phyloP scores from a whole-genome alignment of 352 stramenopile species.

The Saprolegnia diclina region DNA sequence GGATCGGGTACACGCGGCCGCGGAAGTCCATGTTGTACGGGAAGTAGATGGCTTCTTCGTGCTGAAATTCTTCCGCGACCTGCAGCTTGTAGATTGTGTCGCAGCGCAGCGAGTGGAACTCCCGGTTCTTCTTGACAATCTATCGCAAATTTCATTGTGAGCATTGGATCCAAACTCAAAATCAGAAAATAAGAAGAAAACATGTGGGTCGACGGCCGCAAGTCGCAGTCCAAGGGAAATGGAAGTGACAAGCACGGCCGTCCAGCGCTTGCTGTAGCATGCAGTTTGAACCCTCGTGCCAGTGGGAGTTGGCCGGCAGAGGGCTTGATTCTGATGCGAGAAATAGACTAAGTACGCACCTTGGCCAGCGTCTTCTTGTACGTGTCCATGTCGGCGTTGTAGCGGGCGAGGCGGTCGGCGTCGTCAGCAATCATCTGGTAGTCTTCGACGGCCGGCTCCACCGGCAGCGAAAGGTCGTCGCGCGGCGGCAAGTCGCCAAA shows the following conservation, averaged over 20 bases:
- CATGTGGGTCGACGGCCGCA: constrained; percentile 27
- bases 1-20: constrained; percentile 97
- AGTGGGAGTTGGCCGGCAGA: constrained; percentile 34
- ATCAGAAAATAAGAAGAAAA: constrained; percentile 25
- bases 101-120: constrained; percentile 93
- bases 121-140: constrained; percentile 75
- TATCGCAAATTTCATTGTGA: constrained; percentile 30
- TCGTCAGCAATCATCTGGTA: constrained; percentile 60
- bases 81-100: constrained; percentile 95
- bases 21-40: constrained; percentile 99
- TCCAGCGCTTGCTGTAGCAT: constrained; percentile 45
- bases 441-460: constrained; percentile 44
- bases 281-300: constrained; percentile 73
- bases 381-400: constrained; percentile 27
- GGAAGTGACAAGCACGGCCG: neutral
- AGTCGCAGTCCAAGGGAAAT: constrained; percentile 29
- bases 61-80: constrained; percentile 93
- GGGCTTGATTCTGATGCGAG: constrained; percentile 79
- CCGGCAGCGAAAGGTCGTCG: constrained; percentile 51
- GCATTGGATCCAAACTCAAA: too few relatives aligned
- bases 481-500: constrained; percentile 92
- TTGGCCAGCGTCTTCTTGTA: constrained; percentile 68
- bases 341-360: constrained; percentile 37
- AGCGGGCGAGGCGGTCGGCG: constrained; percentile 24
- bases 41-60: constrained; percentile 97